Conservation (phyloP, 129 eudicot genomes). For the Erigeron canadensis region DNA sequence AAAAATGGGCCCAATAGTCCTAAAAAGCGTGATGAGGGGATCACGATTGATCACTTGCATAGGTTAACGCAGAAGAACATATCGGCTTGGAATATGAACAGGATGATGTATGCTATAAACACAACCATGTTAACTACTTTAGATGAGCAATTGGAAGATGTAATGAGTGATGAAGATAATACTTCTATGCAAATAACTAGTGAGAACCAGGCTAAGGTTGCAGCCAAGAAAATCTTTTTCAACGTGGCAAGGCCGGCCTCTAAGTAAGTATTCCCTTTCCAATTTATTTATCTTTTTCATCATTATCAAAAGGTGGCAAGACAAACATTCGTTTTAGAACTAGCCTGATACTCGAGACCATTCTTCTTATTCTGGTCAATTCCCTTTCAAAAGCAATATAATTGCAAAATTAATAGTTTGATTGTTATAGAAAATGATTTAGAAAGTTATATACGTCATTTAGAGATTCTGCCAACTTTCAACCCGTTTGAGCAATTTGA, state of each 20-base stretch:
- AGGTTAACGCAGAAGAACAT: constrained; percentile 63
- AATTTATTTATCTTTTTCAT: not conserved
- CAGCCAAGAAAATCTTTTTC: constrained; percentile 72
- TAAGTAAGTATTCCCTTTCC: constrained; percentile 41
- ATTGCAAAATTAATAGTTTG: not conserved
- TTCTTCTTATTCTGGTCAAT: no score
- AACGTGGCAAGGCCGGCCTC: constrained; percentile 77
- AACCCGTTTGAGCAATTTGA: not conserved
- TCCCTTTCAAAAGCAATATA: not conserved
- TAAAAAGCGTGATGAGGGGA: constrained; percentile 41
- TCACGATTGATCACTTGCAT: constrained; percentile 58
- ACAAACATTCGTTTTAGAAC: not conserved
- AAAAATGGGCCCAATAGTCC: not conserved
- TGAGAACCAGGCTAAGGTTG: constrained; percentile 65
- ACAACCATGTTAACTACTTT: constrained; percentile 49
- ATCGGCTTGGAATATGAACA: constrained; percentile 78
- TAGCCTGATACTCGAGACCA: not conserved
- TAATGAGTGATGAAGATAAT: constrained; percentile 47
- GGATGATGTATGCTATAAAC: constrained; percentile 56
- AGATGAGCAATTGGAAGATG: constrained; percentile 51
- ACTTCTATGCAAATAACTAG: constrained; percentile 50
- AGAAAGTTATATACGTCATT: not conserved
- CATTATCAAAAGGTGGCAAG: not conserved
- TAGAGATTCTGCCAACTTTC: not conserved
- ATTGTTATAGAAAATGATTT: not conserved